Percentiles rank a stretch among this genome's conserved stretches.
Evolutionary conservation across 768 basidiomycete genomes (phyloP).

Genomic region (Russula vinacea): DNA sequence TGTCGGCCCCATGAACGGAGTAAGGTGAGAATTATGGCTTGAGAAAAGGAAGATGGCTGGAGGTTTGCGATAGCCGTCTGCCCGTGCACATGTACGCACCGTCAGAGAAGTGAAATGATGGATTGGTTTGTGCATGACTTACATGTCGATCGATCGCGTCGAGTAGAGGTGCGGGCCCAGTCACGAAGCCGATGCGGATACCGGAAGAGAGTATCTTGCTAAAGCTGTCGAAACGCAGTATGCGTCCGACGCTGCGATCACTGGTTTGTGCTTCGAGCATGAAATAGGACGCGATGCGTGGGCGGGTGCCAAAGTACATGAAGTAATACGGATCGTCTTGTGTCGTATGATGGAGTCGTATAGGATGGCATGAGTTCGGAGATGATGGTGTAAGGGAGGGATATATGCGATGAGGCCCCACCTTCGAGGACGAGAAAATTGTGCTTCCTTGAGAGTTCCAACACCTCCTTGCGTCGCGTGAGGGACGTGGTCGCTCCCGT

Average conservation of each 20-base stretch:
- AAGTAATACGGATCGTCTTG: conserved; percentile 79
- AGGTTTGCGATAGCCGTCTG: conserved; percentile 68
- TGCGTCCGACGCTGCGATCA: conserved; percentile 60
- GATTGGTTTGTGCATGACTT: conserved; percentile 34
- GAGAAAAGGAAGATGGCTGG: conserved; percentile 61
- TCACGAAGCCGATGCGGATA: conserved; percentile 76
- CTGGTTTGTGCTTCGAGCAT: conserved; percentile 63
- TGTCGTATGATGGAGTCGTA: not conserved
- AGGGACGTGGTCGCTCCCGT: conserved; percentile 74
- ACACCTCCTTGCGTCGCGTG: conserved; percentile 66
- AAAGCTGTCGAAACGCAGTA: conserved; percentile 85
- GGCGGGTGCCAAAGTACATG: conserved; percentile 65
- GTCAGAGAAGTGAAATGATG: not conserved
- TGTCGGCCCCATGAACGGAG: conserved; percentile 72
- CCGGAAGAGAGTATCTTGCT: conserved; percentile 80
- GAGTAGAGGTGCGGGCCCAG: conserved; percentile 67
- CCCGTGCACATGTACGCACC: not conserved
- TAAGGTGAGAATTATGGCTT: conserved; percentile 57
- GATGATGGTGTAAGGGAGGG: not conserved
- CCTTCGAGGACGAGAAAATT: conserved; percentile 86
- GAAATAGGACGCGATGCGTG: conserved; percentile 77
- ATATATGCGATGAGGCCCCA: conserved; percentile 33
- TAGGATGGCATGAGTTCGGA: not conserved
- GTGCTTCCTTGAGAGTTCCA: conserved; percentile 67
- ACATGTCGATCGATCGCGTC: conserved; percentile 70